A percentile compares a stretch with the other conserved stretches of the same genome.
phyloP scores from a whole-genome alignment of 192 early-diverging fungal genomes.

The Polychytrium aggregatum region DNA sequence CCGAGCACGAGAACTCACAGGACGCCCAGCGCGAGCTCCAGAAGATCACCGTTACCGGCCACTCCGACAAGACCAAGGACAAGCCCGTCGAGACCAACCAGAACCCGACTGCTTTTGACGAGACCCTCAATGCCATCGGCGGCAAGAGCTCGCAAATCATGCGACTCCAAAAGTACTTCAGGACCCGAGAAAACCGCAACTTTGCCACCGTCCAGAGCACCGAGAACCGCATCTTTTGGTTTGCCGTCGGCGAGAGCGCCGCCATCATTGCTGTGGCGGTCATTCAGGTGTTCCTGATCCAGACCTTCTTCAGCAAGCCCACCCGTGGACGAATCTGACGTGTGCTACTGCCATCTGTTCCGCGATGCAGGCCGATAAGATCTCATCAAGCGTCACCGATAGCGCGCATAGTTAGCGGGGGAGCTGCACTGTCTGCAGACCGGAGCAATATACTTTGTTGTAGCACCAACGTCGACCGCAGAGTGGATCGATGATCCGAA shows the following conservation, averaged over 20 bases:
- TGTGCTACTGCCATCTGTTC: no score
- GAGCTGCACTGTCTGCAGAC: no score
- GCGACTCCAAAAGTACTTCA: slow-evolving; percentile 79
- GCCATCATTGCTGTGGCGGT: slow-evolving; percentile 74
- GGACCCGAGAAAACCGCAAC: slow-evolving; percentile 84
- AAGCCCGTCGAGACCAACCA: no score
- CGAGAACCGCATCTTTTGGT: slow-evolving; percentile 80
- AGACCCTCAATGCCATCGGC: slow-evolving; percentile 43
- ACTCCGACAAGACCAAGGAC: slow-evolving; percentile 2
- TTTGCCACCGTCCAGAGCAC: slow-evolving; percentile 81
- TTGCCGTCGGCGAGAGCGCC: slow-evolving; percentile 65
- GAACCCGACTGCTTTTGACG: slow-evolving; percentile 13
- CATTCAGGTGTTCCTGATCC: slow-evolving; percentile 89
- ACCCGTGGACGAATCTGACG: no score
- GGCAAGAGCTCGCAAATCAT: slow-evolving; percentile 36
- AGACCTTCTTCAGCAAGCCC: slow-evolving; percentile 75
- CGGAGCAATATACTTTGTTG: no score
- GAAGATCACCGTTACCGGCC: neutral
- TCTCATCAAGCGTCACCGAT: no score
- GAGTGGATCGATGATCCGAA: no score
- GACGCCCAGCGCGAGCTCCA: slow-evolving; percentile 5
- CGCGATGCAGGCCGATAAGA: no score
- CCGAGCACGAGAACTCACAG: slow-evolving; percentile 66
- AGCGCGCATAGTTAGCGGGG: no score
- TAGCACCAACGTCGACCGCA: no score